A percentile compares a stretch with the other conserved stretches of the same genome.
phyloP scores from a whole-genome alignment of 495 filamentous ascomycete genomes.

The Penicillium atrosanguineum region DNA sequence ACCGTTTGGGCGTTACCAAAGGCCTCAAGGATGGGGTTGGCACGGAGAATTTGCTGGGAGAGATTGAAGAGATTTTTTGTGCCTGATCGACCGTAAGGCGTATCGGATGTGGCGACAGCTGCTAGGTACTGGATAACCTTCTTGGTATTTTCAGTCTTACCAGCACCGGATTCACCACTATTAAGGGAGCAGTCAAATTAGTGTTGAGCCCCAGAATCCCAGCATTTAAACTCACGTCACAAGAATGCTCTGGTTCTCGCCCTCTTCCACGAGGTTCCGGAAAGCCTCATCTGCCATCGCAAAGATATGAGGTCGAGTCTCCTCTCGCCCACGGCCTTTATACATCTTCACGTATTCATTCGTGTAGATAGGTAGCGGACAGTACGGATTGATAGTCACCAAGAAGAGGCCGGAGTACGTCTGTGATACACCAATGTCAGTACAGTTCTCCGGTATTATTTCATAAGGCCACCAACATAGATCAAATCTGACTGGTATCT shows the following conservation, averaged over 20 bases:
- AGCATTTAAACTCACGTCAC: constrained; percentile 62
- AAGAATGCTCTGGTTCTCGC: constrained; percentile 94
- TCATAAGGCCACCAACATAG: constrained; percentile 57
- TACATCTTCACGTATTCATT: constrained; percentile 98
- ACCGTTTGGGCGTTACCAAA: constrained; percentile 99
- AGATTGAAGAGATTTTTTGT: constrained; percentile 74
- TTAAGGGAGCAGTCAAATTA: constrained; percentile 10
- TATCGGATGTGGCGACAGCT: constrained; percentile 84
- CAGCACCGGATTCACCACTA: constrained; percentile 92
- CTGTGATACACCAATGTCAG: constrained; percentile 25
- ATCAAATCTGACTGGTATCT: constrained; percentile 94
- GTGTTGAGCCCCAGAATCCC: not conserved
- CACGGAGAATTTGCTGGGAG: constrained; percentile 94
- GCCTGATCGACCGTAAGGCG: constrained; percentile 60
- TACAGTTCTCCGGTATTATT: not conserved
- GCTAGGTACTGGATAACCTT: constrained; percentile 99
- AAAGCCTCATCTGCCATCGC: constrained; percentile 99
- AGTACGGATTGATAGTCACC: constrained; percentile 97
- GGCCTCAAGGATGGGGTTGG: constrained; percentile 96
- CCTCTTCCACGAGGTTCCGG: constrained; percentile 90
- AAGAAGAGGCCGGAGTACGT: constrained; percentile 98
- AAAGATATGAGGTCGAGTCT: constrained; percentile 96
- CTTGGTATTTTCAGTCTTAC: constrained; percentile 99
- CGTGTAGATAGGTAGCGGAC: constrained; percentile 88
- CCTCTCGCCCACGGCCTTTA: constrained; percentile 81